Percentiles rank a stretch among this genome's conserved stretches.
phyloP scores from a whole-genome alignment of 441 rosid species.

The Pelargonium fulgidum region DNA sequence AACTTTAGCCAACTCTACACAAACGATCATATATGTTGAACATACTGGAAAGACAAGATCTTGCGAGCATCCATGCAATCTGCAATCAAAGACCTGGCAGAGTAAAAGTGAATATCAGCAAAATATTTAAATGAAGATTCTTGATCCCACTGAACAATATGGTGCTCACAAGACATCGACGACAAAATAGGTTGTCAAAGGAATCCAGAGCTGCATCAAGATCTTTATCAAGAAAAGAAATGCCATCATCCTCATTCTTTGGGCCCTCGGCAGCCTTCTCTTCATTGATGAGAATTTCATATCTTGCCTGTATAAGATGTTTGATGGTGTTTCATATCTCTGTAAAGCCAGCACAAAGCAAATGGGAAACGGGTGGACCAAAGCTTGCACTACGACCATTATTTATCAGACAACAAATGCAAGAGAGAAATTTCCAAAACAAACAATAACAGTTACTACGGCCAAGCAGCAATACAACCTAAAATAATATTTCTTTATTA shows the following conservation, averaged over 20 bases:
- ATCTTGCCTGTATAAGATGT: constrained; percentile 99
- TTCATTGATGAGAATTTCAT: constrained; percentile 58
- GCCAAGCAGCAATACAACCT: neutral
- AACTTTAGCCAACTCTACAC: constrained; percentile 14
- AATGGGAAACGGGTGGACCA: constrained; percentile 91
- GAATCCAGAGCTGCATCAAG: constrained; percentile 98
- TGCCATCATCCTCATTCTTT: constrained; percentile 39
- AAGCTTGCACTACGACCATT: constrained; percentile 60
- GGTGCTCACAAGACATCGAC: constrained; percentile 83
- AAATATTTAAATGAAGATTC: neutral
- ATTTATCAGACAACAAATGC: constrained; percentile 25
- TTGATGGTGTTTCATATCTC: constrained; percentile 94
- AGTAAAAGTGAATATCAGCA: constrained; percentile 16
- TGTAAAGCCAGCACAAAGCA: constrained; percentile 73
- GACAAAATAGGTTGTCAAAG: constrained; percentile 92
- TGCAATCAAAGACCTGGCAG: constrained; percentile 91
- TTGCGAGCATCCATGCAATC: constrained; percentile 98
- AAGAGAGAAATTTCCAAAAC: constrained; percentile 1
- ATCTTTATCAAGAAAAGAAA: constrained; percentile 68
- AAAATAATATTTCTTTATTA: constrained; percentile 5
- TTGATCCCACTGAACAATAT: neutral
- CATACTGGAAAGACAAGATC: constrained; percentile 94
- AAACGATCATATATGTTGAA: constrained; percentile 24
- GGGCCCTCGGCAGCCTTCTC: constrained; percentile 41
- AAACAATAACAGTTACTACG: neutral